These are phyloP conservation scores for Moesziomyces sp. DNA, from an alignment of 1,284 basidiomycete genomes.

Conservation along the genomic window DNA sequence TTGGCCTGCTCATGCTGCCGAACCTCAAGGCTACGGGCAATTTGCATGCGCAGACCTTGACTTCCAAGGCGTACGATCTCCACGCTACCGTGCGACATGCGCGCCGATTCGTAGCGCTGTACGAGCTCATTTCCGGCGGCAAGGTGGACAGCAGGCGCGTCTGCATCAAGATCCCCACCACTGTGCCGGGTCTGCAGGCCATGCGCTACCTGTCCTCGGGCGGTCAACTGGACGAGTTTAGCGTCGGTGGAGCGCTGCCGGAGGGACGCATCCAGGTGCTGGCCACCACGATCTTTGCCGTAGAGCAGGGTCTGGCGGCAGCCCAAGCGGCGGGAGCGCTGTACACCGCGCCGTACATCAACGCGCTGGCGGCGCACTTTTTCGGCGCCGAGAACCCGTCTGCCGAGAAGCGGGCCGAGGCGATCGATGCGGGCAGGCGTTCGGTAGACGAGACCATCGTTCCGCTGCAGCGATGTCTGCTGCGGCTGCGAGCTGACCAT, in stretches of 20 bases:
- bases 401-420: background rate
- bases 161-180: slow-evolving; percentile 31
- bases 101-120: slow-evolving; percentile 27
- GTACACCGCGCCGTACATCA: slow-evolving; percentile 31
- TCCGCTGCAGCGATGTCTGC: slow-evolving; percentile 20
- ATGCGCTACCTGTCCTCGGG: slow-evolving; percentile 34
- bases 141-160: slow-evolving; percentile 5
- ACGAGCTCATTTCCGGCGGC: slow-evolving; percentile 16
- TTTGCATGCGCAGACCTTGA: slow-evolving; percentile 22
- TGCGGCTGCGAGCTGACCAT: slow-evolving; percentile 10
- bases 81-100: slow-evolving; percentile 19
- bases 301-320: slow-evolving; percentile 32
- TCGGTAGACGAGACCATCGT: slow-evolving; percentile 15
- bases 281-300: slow-evolving; percentile 25
- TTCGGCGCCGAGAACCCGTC: slow-evolving; percentile 12
- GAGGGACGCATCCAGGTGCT: slow-evolving; percentile 30
- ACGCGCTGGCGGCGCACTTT: slow-evolving; percentile 30
- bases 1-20: slow-evolving; percentile 33
- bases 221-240: slow-evolving; percentile 15
- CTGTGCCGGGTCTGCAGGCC: slow-evolving; percentile 28
- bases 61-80: slow-evolving; percentile 24
- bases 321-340: slow-evolving; percentile 20
- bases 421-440: slow-evolving; percentile 2
- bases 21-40: slow-evolving; percentile 18
- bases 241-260: slow-evolving; percentile 11